Percentiles rank a stretch among this genome's conserved stretches.
Evolutionary conservation across 495 filamentous ascomycete genomes (phyloP).

Genomic region (Aspergillus indologenus): DNA sequence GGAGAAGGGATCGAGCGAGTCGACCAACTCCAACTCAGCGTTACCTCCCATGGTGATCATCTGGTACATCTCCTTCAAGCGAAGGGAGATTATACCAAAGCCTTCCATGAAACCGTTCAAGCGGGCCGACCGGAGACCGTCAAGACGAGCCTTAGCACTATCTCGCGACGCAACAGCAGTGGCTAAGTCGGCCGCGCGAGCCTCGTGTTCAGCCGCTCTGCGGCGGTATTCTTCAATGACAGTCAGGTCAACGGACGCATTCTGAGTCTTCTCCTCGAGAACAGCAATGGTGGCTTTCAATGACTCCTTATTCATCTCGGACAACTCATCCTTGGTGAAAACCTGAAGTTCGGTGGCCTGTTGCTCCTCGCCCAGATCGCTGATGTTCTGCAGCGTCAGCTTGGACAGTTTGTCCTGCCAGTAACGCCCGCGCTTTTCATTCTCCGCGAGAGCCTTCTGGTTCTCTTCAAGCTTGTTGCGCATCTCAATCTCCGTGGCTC

Average conservation of each 20-base stretch:
- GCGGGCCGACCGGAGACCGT: slow-evolving; percentile 83
- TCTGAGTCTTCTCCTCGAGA: slow-evolving; percentile 90
- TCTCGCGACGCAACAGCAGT: slow-evolving; percentile 74
- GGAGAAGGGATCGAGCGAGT: slow-evolving; percentile 91
- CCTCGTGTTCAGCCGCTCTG: slow-evolving; percentile 79
- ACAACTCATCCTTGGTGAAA: slow-evolving; percentile 86
- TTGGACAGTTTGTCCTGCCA: slow-evolving; percentile 89
- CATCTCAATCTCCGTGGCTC: slow-evolving; percentile 95
- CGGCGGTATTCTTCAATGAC: slow-evolving; percentile 93
- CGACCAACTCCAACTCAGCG: slow-evolving; percentile 93
- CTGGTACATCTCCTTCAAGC: slow-evolving; percentile 99
- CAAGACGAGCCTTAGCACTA: slow-evolving; percentile 80
- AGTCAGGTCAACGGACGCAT: slow-evolving; percentile 80
- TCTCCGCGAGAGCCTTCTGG: slow-evolving; percentile 82
- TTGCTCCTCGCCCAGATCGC: slow-evolving; percentile 60
- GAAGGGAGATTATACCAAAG: slow-evolving; percentile 89
- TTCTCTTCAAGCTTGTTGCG: slow-evolving; percentile 93
- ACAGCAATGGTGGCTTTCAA: slow-evolving; percentile 85
- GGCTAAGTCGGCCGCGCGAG: slow-evolving; percentile 75
- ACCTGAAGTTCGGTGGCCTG: slow-evolving; percentile 62
- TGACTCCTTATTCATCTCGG: slow-evolving; percentile 84
- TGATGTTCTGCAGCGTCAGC: slow-evolving; percentile 70
- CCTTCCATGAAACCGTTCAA: slow-evolving; percentile 98
- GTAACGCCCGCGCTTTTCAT: slow-evolving; percentile 77
- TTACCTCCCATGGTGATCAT: slow-evolving; percentile 99